Conservation (phyloP, 2,329 filamentous ascomycete species). For the Truncatella angustata region DNA sequence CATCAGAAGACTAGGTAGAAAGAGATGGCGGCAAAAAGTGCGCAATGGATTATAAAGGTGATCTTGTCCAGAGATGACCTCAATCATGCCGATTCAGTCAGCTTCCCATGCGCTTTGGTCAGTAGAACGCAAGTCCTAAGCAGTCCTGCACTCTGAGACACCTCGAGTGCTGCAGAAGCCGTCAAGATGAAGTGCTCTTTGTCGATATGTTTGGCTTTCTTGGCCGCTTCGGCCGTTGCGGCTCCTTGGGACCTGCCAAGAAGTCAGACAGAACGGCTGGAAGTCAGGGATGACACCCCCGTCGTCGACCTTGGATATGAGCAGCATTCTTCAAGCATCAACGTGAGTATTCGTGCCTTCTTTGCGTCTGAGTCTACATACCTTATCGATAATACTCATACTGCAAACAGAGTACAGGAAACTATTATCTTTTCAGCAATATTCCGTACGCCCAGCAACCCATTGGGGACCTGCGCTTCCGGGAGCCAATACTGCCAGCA, state of each 20-base stretch:
- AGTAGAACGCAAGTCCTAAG: background rate
- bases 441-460: conserved; percentile 29
- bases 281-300: conserved; percentile 7
- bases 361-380: background rate
- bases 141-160: background rate
- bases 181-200: conserved; percentile 5
- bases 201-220: conserved; percentile 1
- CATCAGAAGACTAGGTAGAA: background rate
- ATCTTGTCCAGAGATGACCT: background rate
- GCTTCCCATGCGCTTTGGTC: background rate
- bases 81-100: background rate
- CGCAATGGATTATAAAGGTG: conserved; percentile 4
- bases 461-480: conserved; percentile 24
- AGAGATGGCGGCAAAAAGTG: background rate
- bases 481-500: conserved; percentile 25
- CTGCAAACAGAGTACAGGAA: conserved; percentile 22
- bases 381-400: background rate
- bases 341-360: conserved; percentile 16
- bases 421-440: conserved; percentile 37
- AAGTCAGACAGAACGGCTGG: background rate
- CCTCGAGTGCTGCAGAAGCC: background rate
- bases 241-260: background rate
- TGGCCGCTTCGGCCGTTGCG: conserved; percentile 1
- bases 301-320: conserved; percentile 27
- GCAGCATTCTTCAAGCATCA: conserved; percentile 20